A percentile compares a stretch with the other conserved stretches of the same genome.
phyloP scores from a whole-genome alignment of 1,284 basidiomycete species.

The Ustilago crameri region DNA sequence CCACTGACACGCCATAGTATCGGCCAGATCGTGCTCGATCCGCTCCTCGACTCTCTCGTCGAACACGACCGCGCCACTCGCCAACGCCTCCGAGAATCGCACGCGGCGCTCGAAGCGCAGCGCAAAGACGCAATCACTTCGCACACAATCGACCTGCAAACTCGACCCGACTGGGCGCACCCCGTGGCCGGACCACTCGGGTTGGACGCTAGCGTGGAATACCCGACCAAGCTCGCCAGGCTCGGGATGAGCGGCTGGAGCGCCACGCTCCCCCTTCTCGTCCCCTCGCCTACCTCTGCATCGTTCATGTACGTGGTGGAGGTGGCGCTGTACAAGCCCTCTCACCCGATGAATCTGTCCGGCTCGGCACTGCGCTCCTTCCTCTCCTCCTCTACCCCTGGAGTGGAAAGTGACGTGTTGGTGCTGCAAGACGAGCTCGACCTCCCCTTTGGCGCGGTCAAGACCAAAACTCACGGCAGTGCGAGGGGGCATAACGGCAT shows the following conservation, averaged over 20 bases:
- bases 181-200: neutral
- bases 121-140: slow-evolving; percentile 1
- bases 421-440: slow-evolving; percentile 46
- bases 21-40: slow-evolving; percentile 39
- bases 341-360: slow-evolving; percentile 39
- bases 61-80: slow-evolving; percentile 4
- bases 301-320: slow-evolving; percentile 13
- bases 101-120: slow-evolving; percentile 10
- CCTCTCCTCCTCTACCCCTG: neutral
- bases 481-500: slow-evolving; percentile 43
- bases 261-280: slow-evolving; percentile 2
- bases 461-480: slow-evolving; percentile 12
- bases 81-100: neutral
- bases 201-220: neutral
- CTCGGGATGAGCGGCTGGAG: neutral
- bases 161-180: slow-evolving; percentile 9
- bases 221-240: neutral
- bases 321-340: slow-evolving; percentile 30
- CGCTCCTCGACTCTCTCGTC: slow-evolving; percentile 8
- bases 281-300: neutral
- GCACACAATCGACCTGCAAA: neutral
- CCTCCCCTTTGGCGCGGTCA: slow-evolving; percentile 17
- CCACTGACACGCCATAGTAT: slow-evolving; percentile 38
- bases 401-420: slow-evolving; percentile 10
- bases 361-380: slow-evolving; percentile 16